Percentiles rank a stretch among this genome's conserved stretches.
phyloP scores from a whole-genome alignment of 139 green algal genomes.

The Coccomyxa sp. region DNA sequence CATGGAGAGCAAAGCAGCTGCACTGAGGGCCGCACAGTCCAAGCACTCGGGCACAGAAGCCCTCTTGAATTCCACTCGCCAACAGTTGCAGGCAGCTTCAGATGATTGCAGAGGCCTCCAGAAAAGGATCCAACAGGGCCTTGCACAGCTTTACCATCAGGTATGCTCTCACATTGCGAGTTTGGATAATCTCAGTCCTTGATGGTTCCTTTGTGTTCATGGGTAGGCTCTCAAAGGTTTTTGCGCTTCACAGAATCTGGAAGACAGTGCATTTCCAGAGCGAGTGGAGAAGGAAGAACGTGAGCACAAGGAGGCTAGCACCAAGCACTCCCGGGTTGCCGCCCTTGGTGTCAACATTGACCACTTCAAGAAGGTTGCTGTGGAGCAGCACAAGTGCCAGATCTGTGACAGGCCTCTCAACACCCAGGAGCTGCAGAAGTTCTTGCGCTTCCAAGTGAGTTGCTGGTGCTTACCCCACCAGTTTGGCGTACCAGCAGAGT shows the following conservation, averaged over 20 bases:
- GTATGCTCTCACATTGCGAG: not conserved
- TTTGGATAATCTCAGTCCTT: too few relatives aligned
- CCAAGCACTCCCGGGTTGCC: not conserved
- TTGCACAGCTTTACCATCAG: not conserved
- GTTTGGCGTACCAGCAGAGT: too few relatives aligned
- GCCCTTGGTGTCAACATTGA: not conserved
- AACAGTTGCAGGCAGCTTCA: conserved; percentile 6
- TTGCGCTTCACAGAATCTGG: not conserved
- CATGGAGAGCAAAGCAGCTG: conserved; percentile 8
- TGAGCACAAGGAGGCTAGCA: not conserved
- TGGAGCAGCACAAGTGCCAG: conserved; percentile 22
- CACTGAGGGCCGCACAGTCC: not conserved
- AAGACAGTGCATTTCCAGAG: not conserved
- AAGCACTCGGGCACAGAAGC: not conserved
- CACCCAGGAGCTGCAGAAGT: conserved; percentile 18
- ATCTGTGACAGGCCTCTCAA: conserved; percentile 33
- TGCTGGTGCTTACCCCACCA: not conserved
- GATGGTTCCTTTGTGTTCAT: too few relatives aligned
- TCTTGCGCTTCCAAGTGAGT: conserved; percentile 23
- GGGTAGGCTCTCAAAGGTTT: too few relatives aligned
- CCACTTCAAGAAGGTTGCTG: conserved; percentile 11
- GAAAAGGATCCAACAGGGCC: not conserved
- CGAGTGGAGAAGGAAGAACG: not conserved
- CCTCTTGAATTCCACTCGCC: not conserved
- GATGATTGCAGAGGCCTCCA: not conserved